phyloP scores from a whole-genome alignment of 805 yeast genomes.

The Candida broadrunensis region DNA sequence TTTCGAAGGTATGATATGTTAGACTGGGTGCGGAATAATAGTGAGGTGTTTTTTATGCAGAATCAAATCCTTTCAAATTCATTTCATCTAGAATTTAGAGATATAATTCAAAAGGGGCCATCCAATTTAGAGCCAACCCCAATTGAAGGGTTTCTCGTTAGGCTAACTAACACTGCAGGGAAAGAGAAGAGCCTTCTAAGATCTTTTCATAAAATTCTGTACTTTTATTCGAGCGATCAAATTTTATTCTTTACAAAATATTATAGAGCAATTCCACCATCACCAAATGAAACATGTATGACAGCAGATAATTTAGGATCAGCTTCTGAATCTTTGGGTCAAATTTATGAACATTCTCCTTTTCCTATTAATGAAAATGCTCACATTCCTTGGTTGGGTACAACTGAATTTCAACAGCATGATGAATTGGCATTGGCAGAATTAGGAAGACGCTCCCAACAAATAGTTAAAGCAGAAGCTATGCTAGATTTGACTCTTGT shows the following conservation, averaged over 20 bases:
- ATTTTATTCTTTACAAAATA: conserved; percentile 58
- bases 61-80: conserved; percentile 33
- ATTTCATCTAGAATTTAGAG: conserved; percentile 59
- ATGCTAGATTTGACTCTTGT: conserved; percentile 59
- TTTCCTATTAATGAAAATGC: conserved; percentile 47
- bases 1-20: conserved; percentile 69
- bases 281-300: conserved; percentile 31
- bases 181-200: conserved; percentile 27
- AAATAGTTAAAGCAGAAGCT: conserved; percentile 56
- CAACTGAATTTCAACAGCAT: conserved; percentile 39
- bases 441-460: conserved; percentile 56
- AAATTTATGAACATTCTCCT: conserved; percentile 48
- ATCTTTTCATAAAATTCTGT: conserved; percentile 52
- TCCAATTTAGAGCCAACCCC: conserved; percentile 58
- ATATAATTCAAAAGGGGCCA: conserved; percentile 28
- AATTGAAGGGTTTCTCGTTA: conserved; percentile 75
- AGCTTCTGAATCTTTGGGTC: conserved; percentile 23
- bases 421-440: conserved; percentile 66
- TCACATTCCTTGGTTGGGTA: conserved; percentile 63
- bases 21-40: conserved; percentile 44
- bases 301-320: conserved; percentile 14
- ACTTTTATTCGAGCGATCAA: conserved; percentile 62
- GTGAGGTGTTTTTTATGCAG: conserved; percentile 25
- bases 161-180: conserved; percentile 53
- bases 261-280: conserved; percentile 59